Percentiles rank a stretch among this genome's conserved stretches.
These are phyloP conservation scores for Venustampulla echinocandica DNA, from an alignment of 495 filamentous ascomycete genomes.

Conservation along the genomic window DNA sequence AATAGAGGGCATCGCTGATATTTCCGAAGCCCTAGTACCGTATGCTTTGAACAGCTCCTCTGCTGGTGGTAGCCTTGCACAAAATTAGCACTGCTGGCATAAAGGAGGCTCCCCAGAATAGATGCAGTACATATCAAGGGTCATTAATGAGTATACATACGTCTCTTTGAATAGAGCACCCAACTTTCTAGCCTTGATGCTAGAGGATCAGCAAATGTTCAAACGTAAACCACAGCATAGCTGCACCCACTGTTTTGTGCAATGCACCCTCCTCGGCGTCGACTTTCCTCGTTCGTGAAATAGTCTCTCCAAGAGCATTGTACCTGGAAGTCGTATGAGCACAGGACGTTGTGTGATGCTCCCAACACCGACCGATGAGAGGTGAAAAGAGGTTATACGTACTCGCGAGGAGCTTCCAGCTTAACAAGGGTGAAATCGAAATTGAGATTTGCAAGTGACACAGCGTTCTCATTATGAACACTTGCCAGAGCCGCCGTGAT, in stretches of 20 bases:
- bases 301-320: constrained; percentile 13
- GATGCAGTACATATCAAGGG: no score
- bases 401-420: constrained; percentile 28
- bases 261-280: constrained; percentile 25
- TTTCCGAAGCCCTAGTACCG: constrained; percentile 31
- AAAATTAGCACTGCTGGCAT: no score
- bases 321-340: no score
- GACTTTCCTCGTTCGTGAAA: constrained; percentile 19
- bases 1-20: constrained; percentile 17
- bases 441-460: constrained; percentile 29
- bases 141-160: no score
- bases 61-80: constrained; percentile 25
- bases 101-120: no score
- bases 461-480: constrained; percentile 20
- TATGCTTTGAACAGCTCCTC: constrained; percentile 30
- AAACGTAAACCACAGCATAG: no score
- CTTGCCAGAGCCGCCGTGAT: no score
- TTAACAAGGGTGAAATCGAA: constrained; percentile 30
- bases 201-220: no score
- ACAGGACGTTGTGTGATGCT: no score
- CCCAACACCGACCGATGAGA: no score
- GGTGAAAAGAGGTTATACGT: no score
- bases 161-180: constrained; percentile 26
- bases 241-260: constrained; percentile 28
- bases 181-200: constrained; percentile 27